Conservation (phyloP, 306 rosid species). For the Prunus mira region DNA sequence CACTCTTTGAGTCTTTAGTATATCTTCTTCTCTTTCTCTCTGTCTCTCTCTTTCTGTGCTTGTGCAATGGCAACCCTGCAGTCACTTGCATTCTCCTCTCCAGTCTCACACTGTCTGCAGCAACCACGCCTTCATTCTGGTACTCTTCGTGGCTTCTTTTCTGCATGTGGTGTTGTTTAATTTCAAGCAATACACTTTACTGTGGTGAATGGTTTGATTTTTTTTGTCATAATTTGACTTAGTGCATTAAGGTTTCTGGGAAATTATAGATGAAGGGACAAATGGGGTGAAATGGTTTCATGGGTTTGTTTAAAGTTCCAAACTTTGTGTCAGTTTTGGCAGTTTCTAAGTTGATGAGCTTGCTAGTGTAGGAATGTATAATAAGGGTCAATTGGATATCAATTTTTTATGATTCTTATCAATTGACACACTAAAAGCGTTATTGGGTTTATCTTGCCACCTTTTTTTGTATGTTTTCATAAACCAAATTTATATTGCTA, state of each 20-base stretch:
- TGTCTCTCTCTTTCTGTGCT: not conserved
- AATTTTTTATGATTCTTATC: not conserved
- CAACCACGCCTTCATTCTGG: constrained; percentile 56
- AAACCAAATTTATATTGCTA: not conserved
- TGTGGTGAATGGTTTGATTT: not conserved
- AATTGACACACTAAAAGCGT: too few relatives aligned
- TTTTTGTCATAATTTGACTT: not conserved
- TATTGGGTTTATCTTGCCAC: not conserved
- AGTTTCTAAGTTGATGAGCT: not conserved
- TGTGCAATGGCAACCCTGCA: constrained; percentile 72
- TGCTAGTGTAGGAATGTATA: not conserved
- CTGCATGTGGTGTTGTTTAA: not conserved
- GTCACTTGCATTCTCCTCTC: constrained; percentile 67
- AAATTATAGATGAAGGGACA: not conserved
- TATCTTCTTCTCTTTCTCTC: not conserved
- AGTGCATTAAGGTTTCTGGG: not conserved
- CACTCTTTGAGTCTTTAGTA: not conserved
- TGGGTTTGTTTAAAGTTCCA: constrained; percentile 6
- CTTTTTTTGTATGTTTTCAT: not conserved
- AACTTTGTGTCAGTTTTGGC: not conserved
- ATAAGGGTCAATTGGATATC: not conserved
- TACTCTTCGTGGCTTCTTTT: constrained; percentile 5
- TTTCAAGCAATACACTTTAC: not conserved
- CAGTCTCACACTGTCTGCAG: constrained; percentile 51
- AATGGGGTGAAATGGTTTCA: not conserved